Base-by-base conservation (phyloP, 805 yeast species). In the Zygosaccharomyces kombuchaensis region DNA sequence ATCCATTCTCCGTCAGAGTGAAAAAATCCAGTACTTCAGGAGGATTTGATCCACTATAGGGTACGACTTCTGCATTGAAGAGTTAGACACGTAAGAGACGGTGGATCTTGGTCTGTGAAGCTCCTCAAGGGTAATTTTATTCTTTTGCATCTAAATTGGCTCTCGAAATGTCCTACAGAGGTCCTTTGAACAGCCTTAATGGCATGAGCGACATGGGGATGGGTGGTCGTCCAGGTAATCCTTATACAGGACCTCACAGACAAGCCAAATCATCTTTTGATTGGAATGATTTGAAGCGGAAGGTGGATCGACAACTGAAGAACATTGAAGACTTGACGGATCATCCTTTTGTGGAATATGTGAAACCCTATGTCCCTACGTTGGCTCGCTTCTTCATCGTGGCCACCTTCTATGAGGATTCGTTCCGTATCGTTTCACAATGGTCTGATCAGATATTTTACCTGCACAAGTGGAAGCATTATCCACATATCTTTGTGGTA, bases 401-500 rank as follows among this genome's bases (percentile, higher is more conserved):
- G 45, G 95, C 96, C 40, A 93, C 98, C 0, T 91, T 90, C 63
- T 78, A 81, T 54, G 98, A 91, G 68, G 98, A 93, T 62, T 78
- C 96, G 2, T 63, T 83, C 43, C 78, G 99, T 66, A 87, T 91
- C 58, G 56, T 81, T 43, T 70, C 88, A 5, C 97, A 90, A 70
- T 91, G 97, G 97, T 67, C 76, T 29, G 96, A 87, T 59, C 99
- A 91, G 68, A 87, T 87, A 19, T 84, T 80, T 65, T 91, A 85
- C 66, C 73, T 93, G 56, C 77, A 86, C 71, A 80, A 80, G 55
- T 85, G 81, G 72, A 81, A 95, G 63, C 87, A 82, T 56, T 71
- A 82, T 49, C 95, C 95, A 66, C 76, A 79, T 55, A 78, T 84
- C 75, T 67, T 91, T 46, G 88, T 89, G 16, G 75, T 82, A n/a